Base-by-base conservation (phyloP, 306 rosid species). In the Trifolium repens region DNA sequence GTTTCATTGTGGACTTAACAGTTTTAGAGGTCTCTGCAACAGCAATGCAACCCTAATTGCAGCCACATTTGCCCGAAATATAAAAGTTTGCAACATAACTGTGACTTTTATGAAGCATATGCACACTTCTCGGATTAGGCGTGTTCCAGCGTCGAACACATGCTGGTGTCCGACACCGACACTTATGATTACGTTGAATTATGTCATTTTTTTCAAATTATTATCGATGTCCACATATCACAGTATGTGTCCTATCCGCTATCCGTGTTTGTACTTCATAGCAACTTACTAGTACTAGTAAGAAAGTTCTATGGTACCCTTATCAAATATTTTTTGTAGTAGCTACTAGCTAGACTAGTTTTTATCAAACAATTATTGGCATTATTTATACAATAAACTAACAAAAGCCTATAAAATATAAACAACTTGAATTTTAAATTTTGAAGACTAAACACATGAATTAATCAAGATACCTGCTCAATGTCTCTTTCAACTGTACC, bases 401-500 rank as follows among this genome's bases (percentile, higher is more conserved):
- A 17, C 12, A 54, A 67, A 76, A 55, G 3, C 37, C 40, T 76
- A 27, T 17, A 26, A 6, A 76, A 65, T 65, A 69, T 5, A 30
- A 24, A 82, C n/a, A 57, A 30, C 27, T 0, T 74, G 58, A 39
- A 62, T 58, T 35, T 37, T 61, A 66, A 53, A 17, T 50, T 52
- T n/a, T 24, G 72, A 76, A 76, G 39, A 53, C 16, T 43, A 32
- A 9, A 22, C 12, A 55, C 10, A 44, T 46, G 9, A 72, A 42
- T 73, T 32, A 65, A 76, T 69, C 68, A 53, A 24, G 8, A 73
- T 81, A 89, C 97, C 97, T 91, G 94, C 79, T 91, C 97, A 66
- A 75, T 78, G 77, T 91, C 97, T 80, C 97, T 88, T 82, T 89
- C 94, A 39, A 81, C 86, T 3, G 89, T 71, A 49, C 97, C 93